A percentile compares a stretch with the other conserved stretches of the same genome.
Evolutionary conservation across 1,139 yeast genomes (phyloP).

Genomic region (Lodderomyces jiufengensis): DNA sequence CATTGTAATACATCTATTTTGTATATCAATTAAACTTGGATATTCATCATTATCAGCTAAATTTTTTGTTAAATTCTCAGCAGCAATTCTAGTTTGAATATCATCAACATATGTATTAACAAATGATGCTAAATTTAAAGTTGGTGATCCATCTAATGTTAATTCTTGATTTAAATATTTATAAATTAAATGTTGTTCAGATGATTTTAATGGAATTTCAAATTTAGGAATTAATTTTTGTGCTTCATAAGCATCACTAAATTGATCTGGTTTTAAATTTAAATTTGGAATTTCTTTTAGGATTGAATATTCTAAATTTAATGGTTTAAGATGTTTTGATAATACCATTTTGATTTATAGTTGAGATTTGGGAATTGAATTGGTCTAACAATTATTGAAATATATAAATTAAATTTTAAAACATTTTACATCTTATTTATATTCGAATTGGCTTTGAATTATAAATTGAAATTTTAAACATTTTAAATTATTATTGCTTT

Average conservation of each 20-base stretch:
- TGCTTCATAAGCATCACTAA: constrained; percentile 33
- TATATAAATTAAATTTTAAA: too few species aligned
- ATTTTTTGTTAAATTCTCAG: constrained; percentile 77
- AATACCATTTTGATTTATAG: constrained; percentile 26
- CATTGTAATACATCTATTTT: constrained; percentile 78
- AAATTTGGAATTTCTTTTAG: constrained; percentile 24
- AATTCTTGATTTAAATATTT: constrained; percentile 69
- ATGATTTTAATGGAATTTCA: constrained; percentile 56
- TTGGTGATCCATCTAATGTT: constrained; percentile 79
- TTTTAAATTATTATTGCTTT: too few species aligned
- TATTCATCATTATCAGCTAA: constrained; percentile 92
- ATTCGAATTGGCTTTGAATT: too few species aligned
- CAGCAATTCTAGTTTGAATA: constrained; percentile 41
- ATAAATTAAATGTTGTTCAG: constrained; percentile 52
- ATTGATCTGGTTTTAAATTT: constrained; percentile 28
- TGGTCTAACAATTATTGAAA: too few species aligned
- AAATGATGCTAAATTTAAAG: constrained; percentile 81
- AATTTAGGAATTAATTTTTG: constrained; percentile 42
- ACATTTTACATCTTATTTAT: too few species aligned
- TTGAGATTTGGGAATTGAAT: too few species aligned
- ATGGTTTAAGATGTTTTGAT: constrained; percentile 38
- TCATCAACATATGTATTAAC: constrained; percentile 72
- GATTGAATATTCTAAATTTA: constrained; percentile 28
- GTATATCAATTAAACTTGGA: constrained; percentile 78
- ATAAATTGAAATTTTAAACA: too few species aligned